These are phyloP conservation scores for Cynara cardunculus DNA, from an alignment of 129 eudicot genomes.

Conservation along the genomic window DNA sequence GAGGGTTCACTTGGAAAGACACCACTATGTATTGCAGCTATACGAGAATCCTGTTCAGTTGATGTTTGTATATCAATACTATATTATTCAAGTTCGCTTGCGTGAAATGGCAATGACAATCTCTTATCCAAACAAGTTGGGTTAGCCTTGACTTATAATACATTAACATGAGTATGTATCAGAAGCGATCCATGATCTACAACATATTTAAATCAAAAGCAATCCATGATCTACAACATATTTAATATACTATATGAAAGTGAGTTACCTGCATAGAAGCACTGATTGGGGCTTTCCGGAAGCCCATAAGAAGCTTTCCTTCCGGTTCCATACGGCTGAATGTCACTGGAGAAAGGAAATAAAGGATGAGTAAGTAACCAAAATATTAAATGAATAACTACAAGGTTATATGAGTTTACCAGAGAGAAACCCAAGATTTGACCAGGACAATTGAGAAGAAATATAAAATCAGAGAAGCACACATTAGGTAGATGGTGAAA, in stretches of 20 bases:
- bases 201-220: not conserved
- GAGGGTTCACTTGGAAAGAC: constrained; percentile 37
- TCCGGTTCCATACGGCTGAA: constrained; percentile 99
- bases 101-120: not conserved
- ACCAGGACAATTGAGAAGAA: too few relatives aligned
- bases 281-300: constrained; percentile 66
- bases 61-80: not conserved
- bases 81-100: not conserved
- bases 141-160: not conserved
- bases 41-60: constrained; percentile 47
- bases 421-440: too few relatives aligned
- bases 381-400: not conserved
- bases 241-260: constrained; percentile 2
- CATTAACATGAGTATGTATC: not conserved
- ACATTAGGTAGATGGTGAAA: too few relatives aligned
- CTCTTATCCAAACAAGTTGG: not conserved
- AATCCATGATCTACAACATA: not conserved
- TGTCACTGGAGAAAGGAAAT: constrained; percentile 47
- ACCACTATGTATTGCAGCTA: constrained; percentile 38
- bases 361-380: constrained; percentile 2
- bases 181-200: not conserved
- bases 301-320: constrained; percentile 97
- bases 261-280: constrained; percentile 53
- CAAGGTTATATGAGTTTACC: not conserved
- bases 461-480: too few relatives aligned